Conservation (phyloP, 768 basidiomycete species). For the Auricularia auricula-judae region DNA sequence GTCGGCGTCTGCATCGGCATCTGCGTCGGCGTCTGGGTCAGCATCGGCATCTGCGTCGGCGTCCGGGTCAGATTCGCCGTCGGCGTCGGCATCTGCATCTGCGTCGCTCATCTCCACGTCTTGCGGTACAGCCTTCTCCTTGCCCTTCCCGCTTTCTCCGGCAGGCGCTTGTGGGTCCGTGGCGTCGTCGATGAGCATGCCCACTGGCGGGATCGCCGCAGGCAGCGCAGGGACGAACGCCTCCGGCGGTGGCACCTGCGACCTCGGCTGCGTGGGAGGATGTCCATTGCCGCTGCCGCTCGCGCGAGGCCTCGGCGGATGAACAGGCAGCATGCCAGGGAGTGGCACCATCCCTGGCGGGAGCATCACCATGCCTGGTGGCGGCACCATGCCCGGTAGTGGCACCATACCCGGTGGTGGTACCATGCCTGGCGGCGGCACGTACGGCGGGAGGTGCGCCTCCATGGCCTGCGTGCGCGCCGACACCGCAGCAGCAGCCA, state of each 20-base stretch:
- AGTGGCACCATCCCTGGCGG: not conserved
- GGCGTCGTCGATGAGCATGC: not conserved
- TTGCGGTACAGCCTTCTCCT: not conserved
- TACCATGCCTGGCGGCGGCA: too few relatives aligned
- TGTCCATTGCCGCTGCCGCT: not conserved
- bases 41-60: not conserved
- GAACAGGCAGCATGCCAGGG: too few relatives aligned
- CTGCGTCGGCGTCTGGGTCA: not conserved
- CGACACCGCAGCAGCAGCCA: too few relatives aligned
- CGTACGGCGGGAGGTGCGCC: too few relatives aligned
- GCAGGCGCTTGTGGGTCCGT: not conserved
- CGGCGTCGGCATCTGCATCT: not conserved
- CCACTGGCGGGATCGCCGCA: not conserved
- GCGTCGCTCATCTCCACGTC: not conserved
- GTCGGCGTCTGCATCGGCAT: not conserved
- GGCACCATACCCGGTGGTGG: too few relatives aligned
- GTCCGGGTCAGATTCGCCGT: not conserved
- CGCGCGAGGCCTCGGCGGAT: too few relatives aligned
- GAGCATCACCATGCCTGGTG: not conserved
- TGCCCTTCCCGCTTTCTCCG: not conserved
- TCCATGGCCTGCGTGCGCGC: too few relatives aligned
- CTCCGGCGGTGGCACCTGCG: not conserved
- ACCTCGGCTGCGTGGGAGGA: not conserved
- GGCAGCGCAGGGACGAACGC: not conserved
- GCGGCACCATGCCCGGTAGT: too few relatives aligned